These are phyloP conservation scores for Fusarium aywerte DNA, from an alignment of 2,329 filamentous ascomycete genomes.

Conservation along the genomic window DNA sequence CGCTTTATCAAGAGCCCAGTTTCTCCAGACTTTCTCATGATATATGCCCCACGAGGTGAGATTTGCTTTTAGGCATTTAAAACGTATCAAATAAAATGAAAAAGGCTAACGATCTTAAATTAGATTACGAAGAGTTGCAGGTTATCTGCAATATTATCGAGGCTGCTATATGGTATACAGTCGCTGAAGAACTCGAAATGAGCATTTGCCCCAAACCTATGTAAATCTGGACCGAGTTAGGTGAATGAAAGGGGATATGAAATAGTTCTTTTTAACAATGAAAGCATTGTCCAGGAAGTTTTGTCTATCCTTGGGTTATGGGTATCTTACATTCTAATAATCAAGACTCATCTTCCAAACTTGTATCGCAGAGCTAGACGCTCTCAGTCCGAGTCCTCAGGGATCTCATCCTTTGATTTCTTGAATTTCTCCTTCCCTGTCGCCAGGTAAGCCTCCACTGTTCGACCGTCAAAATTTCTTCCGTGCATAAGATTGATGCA, in stretches of 20 bases:
- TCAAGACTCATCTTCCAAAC: slow-evolving; percentile 15
- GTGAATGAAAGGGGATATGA: not conserved
- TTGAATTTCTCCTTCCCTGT: slow-evolving; percentile 78
- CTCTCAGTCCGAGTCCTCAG: slow-evolving; percentile 52
- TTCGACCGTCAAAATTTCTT: slow-evolving; percentile 78
- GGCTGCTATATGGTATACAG: slow-evolving; percentile 76
- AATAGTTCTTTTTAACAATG: not conserved
- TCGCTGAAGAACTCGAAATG: slow-evolving; percentile 58
- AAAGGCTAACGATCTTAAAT: slow-evolving; percentile 11
- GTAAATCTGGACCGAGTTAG: slow-evolving; percentile 10
- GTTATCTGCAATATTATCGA: slow-evolving; percentile 76
- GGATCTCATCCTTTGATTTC: slow-evolving; percentile 70
- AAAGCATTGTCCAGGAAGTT: slow-evolving; percentile 5
- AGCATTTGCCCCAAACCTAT: slow-evolving; percentile 29
- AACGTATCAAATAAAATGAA: not conserved
- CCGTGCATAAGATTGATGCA: slow-evolving; percentile 84
- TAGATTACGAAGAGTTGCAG: slow-evolving; percentile 72
- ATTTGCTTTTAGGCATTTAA: slow-evolving; percentile 17
- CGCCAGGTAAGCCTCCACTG: slow-evolving; percentile 76
- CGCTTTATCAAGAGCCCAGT: slow-evolving; percentile 73
- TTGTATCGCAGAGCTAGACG: not conserved
- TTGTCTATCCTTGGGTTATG: slow-evolving; percentile 28
- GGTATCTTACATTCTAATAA: slow-evolving; percentile 46
- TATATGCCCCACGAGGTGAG: slow-evolving; percentile 78
- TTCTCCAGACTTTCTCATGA: slow-evolving; percentile 79